Evolutionary conservation across 2,329 filamentous ascomycete genomes (phyloP).

Genomic region (Penicillium occitanis): DNA sequence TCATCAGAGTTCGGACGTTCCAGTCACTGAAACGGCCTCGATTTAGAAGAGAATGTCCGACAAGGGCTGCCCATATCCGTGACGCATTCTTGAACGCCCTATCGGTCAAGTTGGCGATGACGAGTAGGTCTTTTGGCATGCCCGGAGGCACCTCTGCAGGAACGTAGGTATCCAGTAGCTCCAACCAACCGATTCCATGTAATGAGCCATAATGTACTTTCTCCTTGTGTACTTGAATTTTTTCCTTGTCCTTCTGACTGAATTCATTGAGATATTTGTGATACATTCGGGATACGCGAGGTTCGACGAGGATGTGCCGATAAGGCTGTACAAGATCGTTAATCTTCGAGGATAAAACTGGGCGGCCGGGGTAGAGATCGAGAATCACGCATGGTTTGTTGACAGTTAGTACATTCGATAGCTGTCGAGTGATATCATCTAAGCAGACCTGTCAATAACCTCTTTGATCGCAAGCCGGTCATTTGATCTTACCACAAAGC

Average conservation of each 20-base stretch:
- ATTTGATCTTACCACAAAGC: slow-evolving; percentile 35
- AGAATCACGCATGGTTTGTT: slow-evolving; percentile 80
- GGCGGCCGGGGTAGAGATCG: slow-evolving; percentile 78
- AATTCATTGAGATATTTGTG: slow-evolving; percentile 61
- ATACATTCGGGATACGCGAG: slow-evolving; percentile 58
- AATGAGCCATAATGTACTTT: slow-evolving; percentile 11
- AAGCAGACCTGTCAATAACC: neutral
- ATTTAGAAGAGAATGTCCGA: slow-evolving; percentile 58
- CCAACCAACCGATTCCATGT: slow-evolving; percentile 45
- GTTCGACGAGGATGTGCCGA: slow-evolving; percentile 80
- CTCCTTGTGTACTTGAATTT: slow-evolving; percentile 40
- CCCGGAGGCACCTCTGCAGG: neutral
- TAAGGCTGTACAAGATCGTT: slow-evolving; percentile 74
- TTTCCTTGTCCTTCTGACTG: slow-evolving; percentile 50
- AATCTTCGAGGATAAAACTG: slow-evolving; percentile 75
- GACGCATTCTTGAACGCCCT: slow-evolving; percentile 36
- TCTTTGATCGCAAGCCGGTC: neutral
- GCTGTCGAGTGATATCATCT: slow-evolving; percentile 68
- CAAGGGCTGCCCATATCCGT: slow-evolving; percentile 57
- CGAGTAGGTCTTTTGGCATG: slow-evolving; percentile 70
- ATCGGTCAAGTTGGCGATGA: slow-evolving; percentile 66
- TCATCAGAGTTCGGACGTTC: slow-evolving; percentile 74
- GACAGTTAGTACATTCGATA: slow-evolving; percentile 66
- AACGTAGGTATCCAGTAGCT: slow-evolving; percentile 40
- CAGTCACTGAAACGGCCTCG: slow-evolving; percentile 72